Conservation (phyloP, 805 yeast species). For the Aciculoconidium aculeatum region DNA sequence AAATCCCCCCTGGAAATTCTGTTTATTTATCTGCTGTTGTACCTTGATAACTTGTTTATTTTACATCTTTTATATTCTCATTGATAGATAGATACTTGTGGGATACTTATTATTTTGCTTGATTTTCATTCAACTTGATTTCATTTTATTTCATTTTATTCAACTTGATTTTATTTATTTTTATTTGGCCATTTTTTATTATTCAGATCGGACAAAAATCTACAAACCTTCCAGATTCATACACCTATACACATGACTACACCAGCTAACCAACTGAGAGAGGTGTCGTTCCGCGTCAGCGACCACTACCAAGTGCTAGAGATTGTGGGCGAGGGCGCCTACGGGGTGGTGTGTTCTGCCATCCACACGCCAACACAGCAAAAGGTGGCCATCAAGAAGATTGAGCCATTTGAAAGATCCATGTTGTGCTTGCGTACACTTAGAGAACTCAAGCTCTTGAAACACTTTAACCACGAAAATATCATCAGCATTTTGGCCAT, state of each 20-base stretch:
- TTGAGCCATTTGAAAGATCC: constrained; percentile 84
- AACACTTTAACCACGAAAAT: constrained; percentile 91
- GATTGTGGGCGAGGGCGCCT: constrained; percentile 93
- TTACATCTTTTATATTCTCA: too few relatives aligned
- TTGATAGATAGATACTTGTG: too few relatives aligned
- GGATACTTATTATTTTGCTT: too few relatives aligned
- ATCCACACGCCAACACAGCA: constrained; percentile 79
- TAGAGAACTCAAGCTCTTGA: constrained; percentile 81
- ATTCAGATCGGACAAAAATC: too few relatives aligned
- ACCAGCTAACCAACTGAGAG: constrained; percentile 13
- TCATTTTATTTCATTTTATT: too few relatives aligned
- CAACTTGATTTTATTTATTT: too few relatives aligned
- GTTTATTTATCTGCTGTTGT: too few relatives aligned
- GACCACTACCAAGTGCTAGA: constrained; percentile 81
- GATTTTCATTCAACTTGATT: too few relatives aligned
- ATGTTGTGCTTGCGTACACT: constrained; percentile 86
- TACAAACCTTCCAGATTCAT: too few relatives aligned
- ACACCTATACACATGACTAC: neutral
- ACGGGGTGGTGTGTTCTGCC: constrained; percentile 91
- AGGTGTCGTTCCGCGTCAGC: constrained; percentile 71
- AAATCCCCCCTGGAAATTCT: too few relatives aligned
- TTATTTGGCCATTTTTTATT: too few relatives aligned
- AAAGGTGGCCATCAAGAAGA: constrained; percentile 92
- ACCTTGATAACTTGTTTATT: too few relatives aligned
- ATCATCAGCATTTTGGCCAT: constrained; percentile 85